Percentiles rank a stretch among this genome's conserved stretches.
Conservation (phyloP, 2,329 filamentous ascomycete species). For the Cordyceps cicadae region DNA sequence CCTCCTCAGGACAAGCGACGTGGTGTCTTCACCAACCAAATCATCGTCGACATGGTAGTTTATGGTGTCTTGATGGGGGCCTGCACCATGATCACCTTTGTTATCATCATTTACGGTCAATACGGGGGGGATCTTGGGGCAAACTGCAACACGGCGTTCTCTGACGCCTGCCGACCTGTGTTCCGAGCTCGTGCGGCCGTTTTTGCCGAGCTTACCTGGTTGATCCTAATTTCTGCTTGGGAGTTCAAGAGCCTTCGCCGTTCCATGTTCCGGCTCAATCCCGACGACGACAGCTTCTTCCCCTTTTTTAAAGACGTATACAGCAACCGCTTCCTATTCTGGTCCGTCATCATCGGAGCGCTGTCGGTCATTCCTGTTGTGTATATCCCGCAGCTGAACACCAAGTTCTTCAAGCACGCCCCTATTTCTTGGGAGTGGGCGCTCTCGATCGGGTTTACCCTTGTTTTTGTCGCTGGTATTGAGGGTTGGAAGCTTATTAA, state of each 20-base stretch:
- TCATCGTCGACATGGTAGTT: slow-evolving; percentile 70
- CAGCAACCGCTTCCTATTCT: slow-evolving; percentile 63
- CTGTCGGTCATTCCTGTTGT: slow-evolving; percentile 58
- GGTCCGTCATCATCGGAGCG: slow-evolving; percentile 52
- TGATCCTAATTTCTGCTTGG: slow-evolving; percentile 67
- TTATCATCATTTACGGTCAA: slow-evolving; percentile 53
- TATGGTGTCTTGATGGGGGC: slow-evolving; percentile 72
- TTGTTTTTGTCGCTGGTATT: slow-evolving; percentile 58
- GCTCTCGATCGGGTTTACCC: slow-evolving; percentile 53
- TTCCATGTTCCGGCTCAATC: slow-evolving; percentile 61
- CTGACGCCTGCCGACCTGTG: slow-evolving; percentile 48
- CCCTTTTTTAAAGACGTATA: slow-evolving; percentile 56
- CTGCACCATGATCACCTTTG: slow-evolving; percentile 57
- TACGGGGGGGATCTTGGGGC: slow-evolving; percentile 47
- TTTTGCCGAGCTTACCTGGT: slow-evolving; percentile 66
- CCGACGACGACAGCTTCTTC: slow-evolving; percentile 40
- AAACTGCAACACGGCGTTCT: slow-evolving; percentile 55
- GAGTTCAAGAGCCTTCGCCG: slow-evolving; percentile 67
- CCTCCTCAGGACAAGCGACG: slow-evolving; percentile 62
- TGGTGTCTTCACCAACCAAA: slow-evolving; percentile 70
- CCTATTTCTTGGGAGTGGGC: slow-evolving; percentile 70
- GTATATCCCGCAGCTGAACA: slow-evolving; percentile 67
- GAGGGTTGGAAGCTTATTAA: slow-evolving; percentile 67
- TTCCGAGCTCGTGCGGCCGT: slow-evolving; percentile 65
- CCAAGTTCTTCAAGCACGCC: slow-evolving; percentile 62